Percentiles rank a stretch among this genome's conserved stretches.
Evolutionary conservation across 306 rosid species (phyloP).

Genomic region (Ziziphus jujuba): DNA sequence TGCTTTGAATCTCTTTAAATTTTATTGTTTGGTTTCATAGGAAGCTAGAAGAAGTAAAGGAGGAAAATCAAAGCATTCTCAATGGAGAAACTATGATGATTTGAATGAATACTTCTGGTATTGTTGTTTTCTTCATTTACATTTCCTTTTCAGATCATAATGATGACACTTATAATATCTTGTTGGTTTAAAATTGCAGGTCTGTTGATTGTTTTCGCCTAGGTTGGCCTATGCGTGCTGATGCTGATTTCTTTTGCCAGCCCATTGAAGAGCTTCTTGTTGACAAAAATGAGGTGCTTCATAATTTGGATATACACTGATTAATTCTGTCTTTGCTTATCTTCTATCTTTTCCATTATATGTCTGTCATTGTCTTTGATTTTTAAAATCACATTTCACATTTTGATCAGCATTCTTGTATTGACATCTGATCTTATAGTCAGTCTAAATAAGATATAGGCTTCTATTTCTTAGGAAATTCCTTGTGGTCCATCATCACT

Average conservation of each 20-base stretch:
- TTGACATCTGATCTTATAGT: not conserved
- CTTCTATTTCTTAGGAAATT: not conserved
- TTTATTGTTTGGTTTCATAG: constrained; percentile 33
- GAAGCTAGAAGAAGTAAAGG: constrained; percentile 62
- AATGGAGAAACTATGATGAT: constrained; percentile 98
- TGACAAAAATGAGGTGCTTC: constrained; percentile 63
- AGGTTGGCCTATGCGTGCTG: constrained; percentile 94
- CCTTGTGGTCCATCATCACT: not conserved
- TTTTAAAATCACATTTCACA: not conserved
- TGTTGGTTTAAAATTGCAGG: constrained; percentile 50
- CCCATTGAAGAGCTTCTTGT: constrained; percentile 18
- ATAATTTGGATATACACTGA: constrained; percentile 17
- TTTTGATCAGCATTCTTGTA: not conserved
- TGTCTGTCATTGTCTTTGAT: not conserved
- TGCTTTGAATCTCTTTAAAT: constrained; percentile 10
- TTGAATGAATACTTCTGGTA: constrained; percentile 96
- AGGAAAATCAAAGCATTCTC: constrained; percentile 88
- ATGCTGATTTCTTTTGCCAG: constrained; percentile 63
- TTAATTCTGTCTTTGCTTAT: constrained; percentile 5
- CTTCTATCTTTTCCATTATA: not conserved
- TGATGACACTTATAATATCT: constrained; percentile 17
- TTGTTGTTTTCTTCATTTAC: constrained; percentile 14
- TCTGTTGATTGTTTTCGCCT: constrained; percentile 77
- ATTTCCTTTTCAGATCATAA: constrained; percentile 7
- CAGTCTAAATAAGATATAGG: not conserved